Evolutionary conservation across 2,329 filamentous ascomycete genomes (phyloP).

Genomic region (Aschersonia sp.): DNA sequence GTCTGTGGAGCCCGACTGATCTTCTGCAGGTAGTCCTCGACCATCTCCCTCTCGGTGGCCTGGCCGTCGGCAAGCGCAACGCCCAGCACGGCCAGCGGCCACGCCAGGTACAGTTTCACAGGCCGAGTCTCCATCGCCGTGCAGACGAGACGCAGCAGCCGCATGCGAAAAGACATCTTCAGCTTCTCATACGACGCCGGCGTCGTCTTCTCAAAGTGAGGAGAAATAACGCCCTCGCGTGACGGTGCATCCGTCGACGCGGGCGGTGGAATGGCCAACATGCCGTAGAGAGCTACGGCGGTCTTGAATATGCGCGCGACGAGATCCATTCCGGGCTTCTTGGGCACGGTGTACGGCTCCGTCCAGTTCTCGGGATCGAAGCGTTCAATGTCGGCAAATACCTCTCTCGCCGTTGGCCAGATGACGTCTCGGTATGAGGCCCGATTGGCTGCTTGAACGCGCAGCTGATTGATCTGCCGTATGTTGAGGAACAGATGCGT

Average conservation of each 20-base stretch:
- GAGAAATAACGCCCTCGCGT: background rate
- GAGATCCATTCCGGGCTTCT: background rate
- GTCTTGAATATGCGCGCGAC: slow-evolving; percentile 1
- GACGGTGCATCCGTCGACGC: background rate
- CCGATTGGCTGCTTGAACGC: background rate
- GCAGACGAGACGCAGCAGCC: background rate
- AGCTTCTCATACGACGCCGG: background rate
- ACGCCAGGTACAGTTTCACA: background rate
- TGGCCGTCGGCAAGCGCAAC: slow-evolving; percentile 1
- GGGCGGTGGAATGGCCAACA: background rate
- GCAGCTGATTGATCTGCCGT: slow-evolving; percentile 1
- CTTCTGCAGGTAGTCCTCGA: slow-evolving; percentile 1
- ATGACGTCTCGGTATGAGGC: background rate
- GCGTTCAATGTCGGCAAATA: background rate
- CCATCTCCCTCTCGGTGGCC: background rate
- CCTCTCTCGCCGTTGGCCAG: background rate
- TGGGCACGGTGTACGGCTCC: slow-evolving; percentile 1
- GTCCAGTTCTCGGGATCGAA: slow-evolving; percentile 2
- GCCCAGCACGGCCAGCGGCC: slow-evolving; percentile 3
- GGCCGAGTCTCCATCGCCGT: background rate
- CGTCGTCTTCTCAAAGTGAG: background rate
- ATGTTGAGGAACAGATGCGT: slow-evolving; percentile 2
- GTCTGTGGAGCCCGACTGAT: background rate
- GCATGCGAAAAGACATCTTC: background rate
- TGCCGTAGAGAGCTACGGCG: slow-evolving; percentile 1